Evolutionary conservation across 495 filamentous ascomycete species (phyloP).

Genomic region (Daldinia concentrica): DNA sequence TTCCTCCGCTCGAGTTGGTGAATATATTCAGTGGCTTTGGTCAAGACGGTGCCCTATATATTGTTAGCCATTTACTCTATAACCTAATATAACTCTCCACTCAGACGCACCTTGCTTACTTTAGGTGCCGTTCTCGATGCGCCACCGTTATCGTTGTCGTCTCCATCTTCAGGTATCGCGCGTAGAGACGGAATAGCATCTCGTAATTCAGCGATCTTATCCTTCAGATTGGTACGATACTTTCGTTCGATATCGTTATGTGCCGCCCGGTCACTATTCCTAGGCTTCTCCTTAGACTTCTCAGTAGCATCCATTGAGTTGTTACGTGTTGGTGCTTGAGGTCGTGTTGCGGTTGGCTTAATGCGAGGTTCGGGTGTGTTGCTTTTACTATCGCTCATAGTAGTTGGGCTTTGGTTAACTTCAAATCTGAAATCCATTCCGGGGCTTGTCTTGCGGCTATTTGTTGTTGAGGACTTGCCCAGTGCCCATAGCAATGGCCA

Average conservation of each 20-base stretch:
- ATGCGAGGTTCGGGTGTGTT: constrained; percentile 42
- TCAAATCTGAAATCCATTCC: constrained; percentile 46
- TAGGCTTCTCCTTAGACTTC: constrained; percentile 51
- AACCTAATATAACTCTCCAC: not conserved
- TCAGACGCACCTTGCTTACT: constrained; percentile 56
- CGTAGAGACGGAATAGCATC: constrained; percentile 59
- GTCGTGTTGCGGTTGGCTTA: constrained; percentile 28
- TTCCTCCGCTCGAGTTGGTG: constrained; percentile 84
- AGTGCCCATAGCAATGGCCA: constrained; percentile 54
- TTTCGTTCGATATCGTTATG: constrained; percentile 63
- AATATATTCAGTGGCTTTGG: constrained; percentile 95
- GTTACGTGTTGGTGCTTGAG: constrained; percentile 35
- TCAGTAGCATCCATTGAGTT: constrained; percentile 42
- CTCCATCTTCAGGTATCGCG: constrained; percentile 52
- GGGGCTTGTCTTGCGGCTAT: constrained; percentile 30
- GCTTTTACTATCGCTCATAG: constrained; percentile 42
- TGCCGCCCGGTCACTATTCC: constrained; percentile 54
- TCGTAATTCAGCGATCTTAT: constrained; percentile 60
- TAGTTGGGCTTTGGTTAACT: constrained; percentile 42
- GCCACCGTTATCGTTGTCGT: constrained; percentile 47
- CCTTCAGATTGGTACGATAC: constrained; percentile 62
- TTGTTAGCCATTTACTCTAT: constrained; percentile 24
- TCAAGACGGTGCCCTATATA: constrained; percentile 73
- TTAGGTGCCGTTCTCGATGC: constrained; percentile 52
- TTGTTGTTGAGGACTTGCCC: constrained; percentile 42